Evolutionary conservation across 768 basidiomycete species (phyloP), one percentile per base, ranked within the genome.

Genomic region (Boletellus sp.): DNA sequence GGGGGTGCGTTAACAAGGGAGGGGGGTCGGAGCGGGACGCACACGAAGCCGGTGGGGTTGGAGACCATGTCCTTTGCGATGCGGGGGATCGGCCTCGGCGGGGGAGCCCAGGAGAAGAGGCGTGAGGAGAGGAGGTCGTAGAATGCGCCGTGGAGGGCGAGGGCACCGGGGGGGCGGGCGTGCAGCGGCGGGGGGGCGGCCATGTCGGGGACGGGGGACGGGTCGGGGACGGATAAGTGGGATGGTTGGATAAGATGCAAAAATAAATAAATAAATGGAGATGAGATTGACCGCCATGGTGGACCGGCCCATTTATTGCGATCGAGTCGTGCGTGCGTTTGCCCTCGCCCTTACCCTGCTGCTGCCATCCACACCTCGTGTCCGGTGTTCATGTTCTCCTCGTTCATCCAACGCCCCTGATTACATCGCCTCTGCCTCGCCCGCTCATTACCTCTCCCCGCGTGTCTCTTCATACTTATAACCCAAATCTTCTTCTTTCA

Each of bases 41-140:
- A 94, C 90, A 89, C 77, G 66, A 93, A 93, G 56, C 82, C 85
- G 19, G 78, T 87, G 6, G 92, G 92, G 49, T 73, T 79, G 15
- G 89, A 90, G 5, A 94, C 85, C 87, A 92, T 92, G 59, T 91
- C 89, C 67, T 93, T 93, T 72, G 80, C 88, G 61, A 93, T 81
- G 57, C 81, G 74, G 56, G 80, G 79, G 35, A 74, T 76, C 70
- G 83, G 85, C 64, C 76, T 77, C 37, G 56, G 64, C 36, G 68
- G 67, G 54, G 79, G 77, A 11, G 28, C 9, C 74, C 82, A 84
- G 42, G 83, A 72, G 51, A 86, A 72, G 1, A 58, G 26, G 36
- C 84, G 77, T 44, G 83, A 78, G 22, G 88, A 76, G 33, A 90
- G 75, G 26, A 92, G 77, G 73, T 90, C 87, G 69, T 90, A 92